A percentile compares a stretch with the other conserved stretches of the same genome.
phyloP scores from a whole-genome alignment of 2,329 filamentous ascomycete species.

The Leptoxyphium fumago region DNA sequence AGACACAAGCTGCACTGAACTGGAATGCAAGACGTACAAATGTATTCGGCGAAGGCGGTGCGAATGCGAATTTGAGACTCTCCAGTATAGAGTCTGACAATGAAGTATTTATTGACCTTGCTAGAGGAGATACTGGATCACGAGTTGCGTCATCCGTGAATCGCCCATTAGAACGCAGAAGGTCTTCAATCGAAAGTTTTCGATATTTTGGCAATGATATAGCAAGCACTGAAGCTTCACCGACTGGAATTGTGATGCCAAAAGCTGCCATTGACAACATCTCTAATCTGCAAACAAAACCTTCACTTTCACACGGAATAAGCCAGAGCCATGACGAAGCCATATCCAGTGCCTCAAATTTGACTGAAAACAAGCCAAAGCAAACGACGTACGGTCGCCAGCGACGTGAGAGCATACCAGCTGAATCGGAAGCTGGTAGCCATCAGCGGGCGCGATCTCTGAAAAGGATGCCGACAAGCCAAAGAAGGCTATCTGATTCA shows the following conservation, averaged over 20 bases:
- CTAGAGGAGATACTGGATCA: no score
- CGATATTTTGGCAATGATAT: neutral
- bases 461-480: no score
- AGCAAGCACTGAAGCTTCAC: neutral
- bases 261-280: neutral
- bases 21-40: neutral
- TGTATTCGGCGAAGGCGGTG: neutral
- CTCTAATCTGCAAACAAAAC: neutral
- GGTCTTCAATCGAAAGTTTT: neutral
- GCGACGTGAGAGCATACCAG: neutral
- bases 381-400: neutral
- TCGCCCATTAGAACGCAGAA: neutral
- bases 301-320: neutral
- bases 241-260: neutral
- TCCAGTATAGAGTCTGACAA: no score
- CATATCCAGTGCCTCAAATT: slow-evolving; percentile 3
- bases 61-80: neutral
- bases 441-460: no score
- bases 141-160: no score
- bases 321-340: slow-evolving; percentile 4
- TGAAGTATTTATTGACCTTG: no score
- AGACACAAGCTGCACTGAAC: neutral
- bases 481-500: no score
- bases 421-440: neutral
- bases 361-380: neutral